These are phyloP conservation scores for Aurinia saxatilis DNA, from an alignment of 345 rosid genomes.

Conservation along the genomic window DNA sequence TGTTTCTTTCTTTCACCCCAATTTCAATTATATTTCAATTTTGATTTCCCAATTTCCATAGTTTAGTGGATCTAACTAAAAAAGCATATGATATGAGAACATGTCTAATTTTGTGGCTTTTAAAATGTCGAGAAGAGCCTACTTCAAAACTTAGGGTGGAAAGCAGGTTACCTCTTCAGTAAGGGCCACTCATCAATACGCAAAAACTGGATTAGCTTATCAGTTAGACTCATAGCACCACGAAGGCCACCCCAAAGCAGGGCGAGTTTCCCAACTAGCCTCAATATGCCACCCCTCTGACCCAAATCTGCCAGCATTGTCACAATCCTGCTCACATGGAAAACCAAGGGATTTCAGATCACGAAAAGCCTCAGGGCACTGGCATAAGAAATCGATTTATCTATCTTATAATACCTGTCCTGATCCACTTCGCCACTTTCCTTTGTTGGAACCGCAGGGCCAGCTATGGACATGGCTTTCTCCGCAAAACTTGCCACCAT, in stretches of 20 bases:
- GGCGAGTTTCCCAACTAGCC: constrained; percentile 84
- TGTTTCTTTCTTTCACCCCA: no score
- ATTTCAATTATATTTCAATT: no score
- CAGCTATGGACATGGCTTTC: constrained; percentile 93
- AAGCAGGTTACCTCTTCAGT: constrained; percentile 56
- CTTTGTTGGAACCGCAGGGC: constrained; percentile 91
- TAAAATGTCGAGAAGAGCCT: no score
- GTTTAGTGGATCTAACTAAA: no score
- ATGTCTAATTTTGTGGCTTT: no score
- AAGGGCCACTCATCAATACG: constrained; percentile 74
- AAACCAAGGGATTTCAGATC: constrained; percentile 6
- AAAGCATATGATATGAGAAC: no score
- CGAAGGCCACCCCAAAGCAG: constrained; percentile 99
- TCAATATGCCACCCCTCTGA: constrained; percentile 88
- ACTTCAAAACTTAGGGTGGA: constrained; percentile 13
- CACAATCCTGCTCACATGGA: constrained; percentile 59
- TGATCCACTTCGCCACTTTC: constrained; percentile 92
- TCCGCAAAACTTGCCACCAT: constrained; percentile 79
- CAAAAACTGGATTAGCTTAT: constrained; percentile 65
- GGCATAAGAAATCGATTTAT: constrained; percentile 2
- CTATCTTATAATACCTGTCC: constrained; percentile 49
- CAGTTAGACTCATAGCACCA: constrained; percentile 90
- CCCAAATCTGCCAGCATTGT: constrained; percentile 81
- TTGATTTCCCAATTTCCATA: no score
- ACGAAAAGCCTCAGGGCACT: constrained; percentile 2